Base-by-base conservation (phyloP, 2,329 filamentous ascomycete genomes). In the Aschersonia sp. region DNA sequence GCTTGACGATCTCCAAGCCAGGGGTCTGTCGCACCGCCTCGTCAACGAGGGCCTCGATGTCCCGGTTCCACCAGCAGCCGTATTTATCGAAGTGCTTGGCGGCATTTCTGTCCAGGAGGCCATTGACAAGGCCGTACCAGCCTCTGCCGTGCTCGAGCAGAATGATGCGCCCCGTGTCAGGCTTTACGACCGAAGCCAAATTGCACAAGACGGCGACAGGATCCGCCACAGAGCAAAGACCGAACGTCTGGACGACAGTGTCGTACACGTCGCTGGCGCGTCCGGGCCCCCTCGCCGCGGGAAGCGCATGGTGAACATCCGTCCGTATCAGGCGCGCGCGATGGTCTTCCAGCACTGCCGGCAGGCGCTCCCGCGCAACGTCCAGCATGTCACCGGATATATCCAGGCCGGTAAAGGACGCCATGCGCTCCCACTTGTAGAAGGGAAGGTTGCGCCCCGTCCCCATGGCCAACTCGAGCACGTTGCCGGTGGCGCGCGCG, bases 61-160 rank as follows among this genome's bases (percentile, higher is more conserved):
- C 78, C 47, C 79, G 67, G 62, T 83, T 83, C 78, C 78, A 82
- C 79, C 79, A 82, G 63, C 79, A 83, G 3, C 79, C 79, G 56
- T 77, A 82, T 54, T 73, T 71, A 29, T 67, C 64, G 50, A 79
- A 80, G 56, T 82, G 79, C 29, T 64, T 62, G 12, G 63, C 61
- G 0, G 79, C 78, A 49, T 71, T 70, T 52, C 63, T 65, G 61
- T 83, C 78, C 32, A 83, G 61, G 20, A 75, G 54, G 7, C 65
- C 61, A 57, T 83, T 82, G 35, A 82, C 62, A 47, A 75, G 64
- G 5, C 67, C 65, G 60, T 68, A 78, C 56, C 62, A 68, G 12
- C 75, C 76, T 51, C 75, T 72, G 30, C 79, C 79, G 63, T 82
- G 79, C 61, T 82, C 79, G 6, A 83, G 62, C 45, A 83, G 64